phyloP scores from a whole-genome alignment of 78 protist species.

The Protostelium mycophagum region DNA sequence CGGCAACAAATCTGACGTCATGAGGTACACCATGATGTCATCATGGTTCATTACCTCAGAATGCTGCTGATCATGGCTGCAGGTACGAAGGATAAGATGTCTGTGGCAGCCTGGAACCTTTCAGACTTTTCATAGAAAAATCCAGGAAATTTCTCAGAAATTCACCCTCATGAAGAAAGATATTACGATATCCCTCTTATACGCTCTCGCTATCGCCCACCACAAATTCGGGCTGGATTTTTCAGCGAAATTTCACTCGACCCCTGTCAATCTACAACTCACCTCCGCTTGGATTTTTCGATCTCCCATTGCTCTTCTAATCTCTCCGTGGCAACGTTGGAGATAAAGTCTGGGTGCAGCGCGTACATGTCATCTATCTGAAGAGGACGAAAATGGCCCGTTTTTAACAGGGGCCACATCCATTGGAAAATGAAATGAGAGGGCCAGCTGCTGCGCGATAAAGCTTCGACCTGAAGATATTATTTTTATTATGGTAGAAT shows the following conservation, averaged over 20 bases:
- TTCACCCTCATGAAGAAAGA: not conserved
- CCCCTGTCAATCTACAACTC: too few species aligned
- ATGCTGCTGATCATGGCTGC: not conserved
- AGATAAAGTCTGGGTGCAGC: not conserved
- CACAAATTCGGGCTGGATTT: not conserved
- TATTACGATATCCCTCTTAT: not conserved
- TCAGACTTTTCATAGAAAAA: too few species aligned
- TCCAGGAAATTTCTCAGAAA: not conserved
- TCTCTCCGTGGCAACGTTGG: not conserved
- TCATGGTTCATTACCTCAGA: too few species aligned
- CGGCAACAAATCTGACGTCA: not conserved
- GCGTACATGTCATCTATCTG: not conserved
- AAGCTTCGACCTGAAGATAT: not conserved
- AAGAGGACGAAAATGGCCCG: not conserved
- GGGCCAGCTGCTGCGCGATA: not conserved
- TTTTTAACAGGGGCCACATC: not conserved
- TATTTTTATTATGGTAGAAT: too few species aligned
- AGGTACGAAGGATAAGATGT: not conserved
- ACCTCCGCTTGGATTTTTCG: not conserved
- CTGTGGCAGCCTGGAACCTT: too few species aligned
- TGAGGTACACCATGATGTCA: too few species aligned
- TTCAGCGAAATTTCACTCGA: not conserved
- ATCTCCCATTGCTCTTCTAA: not conserved
- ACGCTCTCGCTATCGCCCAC: not conserved
- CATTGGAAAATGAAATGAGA: not conserved